A percentile compares a stretch with the other conserved stretches of the same genome.
phyloP scores from a whole-genome alignment of 768 basidiomycete genomes.

The Phallus indusiatus region DNA sequence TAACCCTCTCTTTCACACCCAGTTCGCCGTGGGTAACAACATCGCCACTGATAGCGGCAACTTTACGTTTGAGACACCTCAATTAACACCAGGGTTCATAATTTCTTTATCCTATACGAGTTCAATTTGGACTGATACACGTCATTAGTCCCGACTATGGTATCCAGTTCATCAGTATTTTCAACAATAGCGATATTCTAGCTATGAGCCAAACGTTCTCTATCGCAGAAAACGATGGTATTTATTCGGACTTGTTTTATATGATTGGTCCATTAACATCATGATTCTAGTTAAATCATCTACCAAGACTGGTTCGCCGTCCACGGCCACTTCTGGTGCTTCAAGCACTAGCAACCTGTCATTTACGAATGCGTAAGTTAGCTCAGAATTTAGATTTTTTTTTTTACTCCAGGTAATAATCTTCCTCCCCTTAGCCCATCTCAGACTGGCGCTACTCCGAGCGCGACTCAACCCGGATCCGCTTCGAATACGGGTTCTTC shows the following conservation, averaged over 20 bases:
- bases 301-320: no score
- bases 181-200: neutral
- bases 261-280: no score
- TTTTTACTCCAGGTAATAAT: neutral
- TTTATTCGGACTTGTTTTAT: no score
- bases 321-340: no score
- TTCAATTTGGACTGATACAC: no score
- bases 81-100: neutral
- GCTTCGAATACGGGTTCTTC: neutral
- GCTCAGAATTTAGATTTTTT: neutral
- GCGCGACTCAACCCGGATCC: neutral
- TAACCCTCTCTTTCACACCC: neutral
- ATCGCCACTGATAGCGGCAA: neutral
- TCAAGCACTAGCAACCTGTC: no score
- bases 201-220: neutral
- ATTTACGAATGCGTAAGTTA: neutral
- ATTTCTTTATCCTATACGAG: neutral
- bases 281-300: no score
- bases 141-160: neutral
- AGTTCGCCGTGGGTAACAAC: constrained; percentile 8
- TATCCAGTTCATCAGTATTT: neutral
- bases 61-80: neutral
- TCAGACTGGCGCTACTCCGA: neutral
- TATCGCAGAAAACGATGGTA: constrained; percentile 2
- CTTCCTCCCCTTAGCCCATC: neutral